Percentiles rank a stretch among this genome's conserved stretches.
These are phyloP conservation scores for Mariannaea sp. DNA, from an alignment of 2,329 filamentous ascomycete species.

Conservation along the genomic window DNA sequence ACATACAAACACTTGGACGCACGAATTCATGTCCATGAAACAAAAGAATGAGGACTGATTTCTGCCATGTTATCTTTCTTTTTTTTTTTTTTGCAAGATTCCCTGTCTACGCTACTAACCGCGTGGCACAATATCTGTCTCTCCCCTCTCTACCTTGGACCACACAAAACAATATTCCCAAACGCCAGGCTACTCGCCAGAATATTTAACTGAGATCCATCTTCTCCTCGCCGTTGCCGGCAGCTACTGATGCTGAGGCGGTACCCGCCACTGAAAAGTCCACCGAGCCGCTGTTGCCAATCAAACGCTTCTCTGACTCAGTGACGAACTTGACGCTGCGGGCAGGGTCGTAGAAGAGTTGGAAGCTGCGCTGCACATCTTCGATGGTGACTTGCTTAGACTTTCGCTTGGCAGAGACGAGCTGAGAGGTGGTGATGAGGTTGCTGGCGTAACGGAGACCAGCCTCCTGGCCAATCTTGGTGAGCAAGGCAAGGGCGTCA, in stretches of 20 bases:
- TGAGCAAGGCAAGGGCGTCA: slow-evolving; percentile 88
- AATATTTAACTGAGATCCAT: slow-evolving; percentile 52
- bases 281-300: slow-evolving; percentile 83
- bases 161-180: slow-evolving; percentile 28
- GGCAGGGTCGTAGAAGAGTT: slow-evolving; percentile 87
- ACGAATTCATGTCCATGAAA: slow-evolving; percentile 14
- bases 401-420: slow-evolving; percentile 83
- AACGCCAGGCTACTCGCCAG: slow-evolving; percentile 40
- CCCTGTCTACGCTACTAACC: slow-evolving; percentile 36
- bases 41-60: slow-evolving; percentile 17
- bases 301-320: slow-evolving; percentile 90
- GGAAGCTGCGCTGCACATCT: slow-evolving; percentile 92
- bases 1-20: neutral
- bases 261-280: slow-evolving; percentile 63
- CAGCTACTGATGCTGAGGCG: slow-evolving; percentile 42
- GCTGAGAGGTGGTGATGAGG: slow-evolving; percentile 90
- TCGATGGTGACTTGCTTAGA: slow-evolving; percentile 82
- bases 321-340: slow-evolving; percentile 89
- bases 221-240: slow-evolving; percentile 48
- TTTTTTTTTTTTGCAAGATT: slow-evolving; percentile 21
- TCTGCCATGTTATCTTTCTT: too few relatives aligned
- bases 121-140: slow-evolving; percentile 38
- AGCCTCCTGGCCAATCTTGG: slow-evolving; percentile 93
- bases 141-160: slow-evolving; percentile 29
- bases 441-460: slow-evolving; percentile 97